Evolutionary conservation across 345 rosid species (phyloP).

Genomic region (Aquilaria yunnanensis): DNA sequence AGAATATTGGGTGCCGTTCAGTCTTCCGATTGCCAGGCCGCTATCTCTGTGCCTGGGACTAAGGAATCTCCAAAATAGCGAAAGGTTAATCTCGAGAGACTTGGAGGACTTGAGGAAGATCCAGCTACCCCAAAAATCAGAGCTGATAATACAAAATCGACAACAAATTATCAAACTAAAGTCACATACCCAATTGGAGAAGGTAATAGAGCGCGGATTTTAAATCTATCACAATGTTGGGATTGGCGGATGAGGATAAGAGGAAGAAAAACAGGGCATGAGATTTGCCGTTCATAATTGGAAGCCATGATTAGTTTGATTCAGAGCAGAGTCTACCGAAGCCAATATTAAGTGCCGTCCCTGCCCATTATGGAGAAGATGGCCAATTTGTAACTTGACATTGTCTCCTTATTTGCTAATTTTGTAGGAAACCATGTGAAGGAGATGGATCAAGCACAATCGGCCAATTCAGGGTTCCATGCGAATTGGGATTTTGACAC

Average conservation of each 20-base stretch:
- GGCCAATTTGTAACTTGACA: background rate
- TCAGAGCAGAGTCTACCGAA: slow-evolving; percentile 25
- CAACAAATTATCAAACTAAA: slow-evolving; percentile 56
- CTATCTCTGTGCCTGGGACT: slow-evolving; percentile 20
- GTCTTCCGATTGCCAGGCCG: slow-evolving; percentile 9
- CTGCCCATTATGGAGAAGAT: background rate
- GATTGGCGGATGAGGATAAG: slow-evolving; percentile 18
- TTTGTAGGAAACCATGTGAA: no score
- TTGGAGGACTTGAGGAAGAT: slow-evolving; percentile 48
- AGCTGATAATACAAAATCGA: slow-evolving; percentile 10
- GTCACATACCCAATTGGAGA: slow-evolving; percentile 35
- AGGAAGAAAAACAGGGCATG: slow-evolving; percentile 9
- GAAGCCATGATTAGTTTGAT: slow-evolving; percentile 59
- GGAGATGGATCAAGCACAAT: no score
- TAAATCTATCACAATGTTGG: slow-evolving; percentile 8
- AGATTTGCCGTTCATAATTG: slow-evolving; percentile 18
- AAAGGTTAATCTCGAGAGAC: slow-evolving; percentile 29
- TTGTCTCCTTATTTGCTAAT: no score
- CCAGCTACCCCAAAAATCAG: slow-evolving; percentile 34
- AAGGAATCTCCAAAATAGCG: slow-evolving; percentile 25
- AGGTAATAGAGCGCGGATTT: slow-evolving; percentile 22
- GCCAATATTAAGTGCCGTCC: slow-evolving; percentile 1
- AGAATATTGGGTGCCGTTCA: slow-evolving; percentile 16
- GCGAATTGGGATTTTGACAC: no score
- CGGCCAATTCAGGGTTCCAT: no score